Base-by-base conservation (phyloP, 768 basidiomycete species). In the Leucosporidium yakuticum region DNA sequence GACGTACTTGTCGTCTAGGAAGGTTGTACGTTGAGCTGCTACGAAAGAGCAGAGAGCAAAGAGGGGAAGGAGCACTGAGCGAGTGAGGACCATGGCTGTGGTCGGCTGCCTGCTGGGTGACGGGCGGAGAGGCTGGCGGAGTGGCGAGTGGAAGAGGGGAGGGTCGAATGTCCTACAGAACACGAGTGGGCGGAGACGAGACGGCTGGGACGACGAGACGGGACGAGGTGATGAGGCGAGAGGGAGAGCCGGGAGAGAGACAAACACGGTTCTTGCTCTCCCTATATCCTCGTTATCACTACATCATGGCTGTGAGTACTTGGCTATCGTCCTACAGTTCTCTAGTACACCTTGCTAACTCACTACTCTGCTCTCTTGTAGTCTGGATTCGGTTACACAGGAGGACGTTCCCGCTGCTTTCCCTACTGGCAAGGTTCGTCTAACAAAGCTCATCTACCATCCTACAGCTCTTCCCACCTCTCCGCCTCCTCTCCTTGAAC, bases 391-490 rank as follows among this genome's bases (percentile, higher is more conserved):
- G 81, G 85, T 60, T 86, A 84, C 76, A 82, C 80, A 64, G 86
- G 86, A 77, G 85, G 85, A 74, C 86, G 85, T 71, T 85, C 89
- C 69, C 84, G 90, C 75, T 96, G 93, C 80, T 93, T 93, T 79
- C 82, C 85, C 19, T 90, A 88, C 80, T 95, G 92, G 91, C 91
- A 93, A 76, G 90, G 93, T 79, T 67, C 74, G 62, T 49, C 74
- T 73, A 20, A n/a, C n/a, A n/a, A n/a, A n/a, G n/a, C n/a, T n/a
- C n/a, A n/a, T n/a, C n/a, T n/a, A n/a, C n/a, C n/a, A n/a, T n/a
- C n/a, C n/a, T n/a, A n/a, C 32, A 1, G n/a, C 31, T 21, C n/a
- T 1, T 36, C 34, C 12, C 34, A 12, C 12, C 34, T 36, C 39
- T 44, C 39, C 39, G 11, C 3, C 39, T 44, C 39, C 34, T 12